phyloP scores from a whole-genome alignment of 2,329 filamentous ascomycete genomes.

The Trichoderma sp. region DNA sequence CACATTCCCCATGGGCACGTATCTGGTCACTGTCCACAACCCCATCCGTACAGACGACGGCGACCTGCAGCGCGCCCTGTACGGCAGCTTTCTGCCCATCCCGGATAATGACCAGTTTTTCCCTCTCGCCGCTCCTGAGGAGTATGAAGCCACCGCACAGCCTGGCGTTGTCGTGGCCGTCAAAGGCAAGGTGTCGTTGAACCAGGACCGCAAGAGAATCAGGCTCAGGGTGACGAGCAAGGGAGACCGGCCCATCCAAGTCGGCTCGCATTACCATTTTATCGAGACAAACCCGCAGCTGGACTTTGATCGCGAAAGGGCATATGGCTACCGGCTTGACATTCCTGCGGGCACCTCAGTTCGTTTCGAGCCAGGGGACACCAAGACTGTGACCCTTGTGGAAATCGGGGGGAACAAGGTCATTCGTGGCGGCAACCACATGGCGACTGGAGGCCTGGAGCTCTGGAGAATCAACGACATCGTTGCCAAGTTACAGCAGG shows the following conservation, averaged over 20 bases:
- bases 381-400: slow-evolving; percentile 85
- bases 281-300: slow-evolving; percentile 91
- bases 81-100: slow-evolving; percentile 86
- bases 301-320: slow-evolving; percentile 78
- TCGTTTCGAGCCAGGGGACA: slow-evolving; percentile 91
- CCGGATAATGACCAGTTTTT: slow-evolving; percentile 67
- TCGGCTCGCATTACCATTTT: slow-evolving; percentile 95
- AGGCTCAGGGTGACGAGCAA: slow-evolving; percentile 77
- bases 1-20: slow-evolving; percentile 87
- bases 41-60: slow-evolving; percentile 86
- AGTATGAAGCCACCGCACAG: slow-evolving; percentile 66
- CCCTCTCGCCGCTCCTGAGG: slow-evolving; percentile 61
- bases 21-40: slow-evolving; percentile 91
- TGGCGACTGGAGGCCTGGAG: slow-evolving; percentile 75
- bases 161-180: slow-evolving; percentile 79
- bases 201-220: slow-evolving; percentile 72
- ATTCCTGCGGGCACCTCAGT: slow-evolving; percentile 90
- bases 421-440: slow-evolving; percentile 79
- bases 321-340: slow-evolving; percentile 85
- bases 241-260: slow-evolving; percentile 88
- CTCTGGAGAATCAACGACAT: slow-evolving; percentile 64
- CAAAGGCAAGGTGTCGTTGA: slow-evolving; percentile 69
- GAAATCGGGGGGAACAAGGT: slow-evolving; percentile 80
- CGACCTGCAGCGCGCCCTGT: slow-evolving; percentile 81
- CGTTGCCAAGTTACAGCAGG: slow-evolving; percentile 63